Evolutionary conservation across 306 rosid genomes (phyloP).

Genomic region (Spatholobus suberectus): DNA sequence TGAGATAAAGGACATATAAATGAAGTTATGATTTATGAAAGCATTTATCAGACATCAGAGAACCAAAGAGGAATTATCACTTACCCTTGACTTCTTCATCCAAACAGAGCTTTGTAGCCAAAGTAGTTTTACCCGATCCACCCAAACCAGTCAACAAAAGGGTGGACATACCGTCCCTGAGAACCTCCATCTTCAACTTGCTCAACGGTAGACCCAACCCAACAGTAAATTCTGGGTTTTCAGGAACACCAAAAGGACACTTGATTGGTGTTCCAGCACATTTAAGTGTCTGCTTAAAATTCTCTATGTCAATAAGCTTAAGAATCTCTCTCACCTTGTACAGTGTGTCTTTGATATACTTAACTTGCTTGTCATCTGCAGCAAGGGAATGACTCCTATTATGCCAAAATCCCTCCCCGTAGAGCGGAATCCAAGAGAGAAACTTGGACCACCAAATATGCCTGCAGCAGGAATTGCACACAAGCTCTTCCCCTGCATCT

Average conservation of each 20-base stretch:
- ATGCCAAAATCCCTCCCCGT: neutral
- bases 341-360: slow-evolving; percentile 34
- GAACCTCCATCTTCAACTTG: slow-evolving; percentile 52
- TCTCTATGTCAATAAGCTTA: neutral
- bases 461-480: neutral
- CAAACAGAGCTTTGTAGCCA: slow-evolving; percentile 53
- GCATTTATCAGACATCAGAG: neutral
- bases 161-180: slow-evolving; percentile 26
- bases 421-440: neutral
- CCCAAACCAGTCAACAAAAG: slow-evolving; percentile 55
- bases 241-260: slow-evolving; percentile 36
- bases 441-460: slow-evolving; percentile 6
- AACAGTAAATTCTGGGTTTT: slow-evolving; percentile 35
- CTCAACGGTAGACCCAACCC: slow-evolving; percentile 44
- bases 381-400: neutral
- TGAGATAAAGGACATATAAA: neutral
- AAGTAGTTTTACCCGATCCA: slow-evolving; percentile 63
- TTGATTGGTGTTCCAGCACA: neutral
- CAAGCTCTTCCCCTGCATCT: neutral
- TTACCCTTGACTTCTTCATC: slow-evolving; percentile 56
- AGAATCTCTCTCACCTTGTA: slow-evolving; percentile 5
- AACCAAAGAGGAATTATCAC: neutral
- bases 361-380: neutral
- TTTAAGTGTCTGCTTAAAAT: neutral
- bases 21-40: neutral